Base-by-base conservation (phyloP, 1,284 basidiomycete species). In the Coriolopsis trogii region DNA sequence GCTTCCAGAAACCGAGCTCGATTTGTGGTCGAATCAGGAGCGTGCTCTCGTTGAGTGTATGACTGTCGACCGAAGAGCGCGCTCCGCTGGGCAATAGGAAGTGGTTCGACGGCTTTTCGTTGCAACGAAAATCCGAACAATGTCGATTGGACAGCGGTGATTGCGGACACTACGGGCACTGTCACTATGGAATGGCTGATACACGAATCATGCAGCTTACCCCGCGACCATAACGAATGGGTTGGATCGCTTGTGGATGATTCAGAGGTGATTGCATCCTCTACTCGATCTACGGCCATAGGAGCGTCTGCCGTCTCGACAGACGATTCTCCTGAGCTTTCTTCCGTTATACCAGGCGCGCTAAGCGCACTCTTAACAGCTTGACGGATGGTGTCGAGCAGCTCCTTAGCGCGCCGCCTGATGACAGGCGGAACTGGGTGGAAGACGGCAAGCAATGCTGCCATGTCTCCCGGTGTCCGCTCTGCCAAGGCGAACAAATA, bases 401-500 rank as follows among this genome's bases (percentile, higher is more conserved):
- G 70, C 62, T 89, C 87, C 49, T 78, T 81, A 10, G 80, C 76
- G 26, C 83, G 76, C 37, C 73, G 74, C 49, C 80, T 77, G 18
- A 90, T 71, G 7, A 87, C 71, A 13, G 81, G 77, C n/a, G 87
- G 83, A 2, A 84, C 73, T 2, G 76, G 74, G 41, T 74, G 74
- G 59, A 89, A 85, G 25, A 80, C 61, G 5, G 76, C 70, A 37
- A 89, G 69, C 33, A 89, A 68, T 2, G 74, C 74, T 8, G 79
- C 76, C 72, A 82, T 77, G 63, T 87, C 80, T 25, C 76, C 72
- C n/a, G 87, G 82, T 18, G 83, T 77, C 38, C 75, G 71, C 62
- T 91, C 86, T 8, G 85, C 86, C 20, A 94, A 70, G 44, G 77
- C 73, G 66, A 91, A 87, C 20, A 93, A 63, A 54, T 80, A 77